Evolutionary conservation across 2,329 filamentous ascomycete genomes (phyloP).

Genomic region (Sporothrix pseudoabietina): DNA sequence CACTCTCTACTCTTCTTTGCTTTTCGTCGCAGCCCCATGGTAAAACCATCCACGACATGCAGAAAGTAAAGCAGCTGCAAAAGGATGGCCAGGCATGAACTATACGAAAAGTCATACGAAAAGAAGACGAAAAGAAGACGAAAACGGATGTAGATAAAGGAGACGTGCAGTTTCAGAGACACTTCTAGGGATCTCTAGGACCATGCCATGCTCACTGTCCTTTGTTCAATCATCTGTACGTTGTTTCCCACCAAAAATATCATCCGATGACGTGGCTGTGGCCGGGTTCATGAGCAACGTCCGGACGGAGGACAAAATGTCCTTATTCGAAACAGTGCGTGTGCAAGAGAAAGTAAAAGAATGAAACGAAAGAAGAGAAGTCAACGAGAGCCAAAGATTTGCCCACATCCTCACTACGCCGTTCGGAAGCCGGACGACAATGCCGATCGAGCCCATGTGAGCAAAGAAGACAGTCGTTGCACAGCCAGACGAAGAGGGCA

Average conservation of each 20-base stretch:
- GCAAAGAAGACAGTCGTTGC: neutral
- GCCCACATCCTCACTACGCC: neutral
- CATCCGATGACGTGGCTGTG: slow-evolving; percentile 26
- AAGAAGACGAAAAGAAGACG: neutral
- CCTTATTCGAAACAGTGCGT: neutral
- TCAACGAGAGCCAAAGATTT: neutral
- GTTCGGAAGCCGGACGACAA: neutral
- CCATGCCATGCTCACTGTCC: neutral
- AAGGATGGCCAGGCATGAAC: neutral
- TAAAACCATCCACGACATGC: neutral
- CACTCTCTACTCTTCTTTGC: neutral
- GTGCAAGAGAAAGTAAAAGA: neutral
- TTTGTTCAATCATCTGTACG: neutral
- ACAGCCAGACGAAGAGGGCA: neutral
- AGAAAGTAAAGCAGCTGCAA: neutral
- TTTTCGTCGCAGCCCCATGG: slow-evolving; percentile 13
- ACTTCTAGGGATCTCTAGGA: neutral
- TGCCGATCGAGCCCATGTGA: neutral
- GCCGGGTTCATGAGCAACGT: neutral
- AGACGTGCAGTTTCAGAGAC: neutral
- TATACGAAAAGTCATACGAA: neutral
- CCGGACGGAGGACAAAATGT: slow-evolving; percentile 1
- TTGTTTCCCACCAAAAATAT: neutral
- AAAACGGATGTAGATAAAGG: neutral
- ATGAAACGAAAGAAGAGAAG: neutral